phyloP scores from a whole-genome alignment of 805 yeast genomes.

The Teunomyces aglyptinius region DNA sequence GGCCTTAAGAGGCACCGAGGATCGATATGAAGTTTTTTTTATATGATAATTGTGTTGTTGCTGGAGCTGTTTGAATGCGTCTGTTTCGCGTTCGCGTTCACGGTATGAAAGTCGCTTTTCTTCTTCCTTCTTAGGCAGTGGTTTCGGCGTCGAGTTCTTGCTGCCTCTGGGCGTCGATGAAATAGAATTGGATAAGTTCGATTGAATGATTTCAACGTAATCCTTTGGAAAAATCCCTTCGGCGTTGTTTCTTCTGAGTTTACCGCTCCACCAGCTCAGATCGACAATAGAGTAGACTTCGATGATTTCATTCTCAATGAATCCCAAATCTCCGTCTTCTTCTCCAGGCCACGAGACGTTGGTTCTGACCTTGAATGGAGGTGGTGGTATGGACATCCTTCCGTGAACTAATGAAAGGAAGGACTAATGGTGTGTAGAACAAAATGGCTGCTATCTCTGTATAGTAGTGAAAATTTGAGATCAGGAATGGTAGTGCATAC shows the following conservation, averaged over 20 bases:
- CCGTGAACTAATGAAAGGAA: neutral
- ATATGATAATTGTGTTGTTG: conserved; percentile 30
- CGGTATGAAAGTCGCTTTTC: conserved; percentile 6
- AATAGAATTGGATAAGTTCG: conserved; percentile 13
- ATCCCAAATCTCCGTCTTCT: conserved; percentile 84
- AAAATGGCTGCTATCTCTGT: neutral
- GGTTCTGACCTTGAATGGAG: conserved; percentile 78
- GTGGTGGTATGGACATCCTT: conserved; percentile 32
- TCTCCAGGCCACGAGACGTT: conserved; percentile 94
- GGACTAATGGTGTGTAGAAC: neutral
- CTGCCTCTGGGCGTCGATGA: conserved; percentile 16
- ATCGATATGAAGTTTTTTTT: conserved; percentile 13
- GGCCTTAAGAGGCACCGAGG: neutral
- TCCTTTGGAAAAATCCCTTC: conserved; percentile 87
- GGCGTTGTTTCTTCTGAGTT: conserved; percentile 71
- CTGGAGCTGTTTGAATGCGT: conserved; percentile 27
- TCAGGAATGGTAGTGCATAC: neutral
- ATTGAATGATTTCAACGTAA: conserved; percentile 62
- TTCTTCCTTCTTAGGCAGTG: conserved; percentile 12
- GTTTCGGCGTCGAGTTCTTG: conserved; percentile 9
- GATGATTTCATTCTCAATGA: conserved; percentile 88
- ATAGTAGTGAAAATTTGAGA: conserved; percentile 1
- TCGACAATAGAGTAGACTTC: conserved; percentile 79
- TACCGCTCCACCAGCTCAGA: conserved; percentile 92
- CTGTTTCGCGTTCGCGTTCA: conserved; percentile 32